Base-by-base conservation (phyloP, 2,329 filamentous ascomycete genomes). In the Leptosphaerulina australis region DNA sequence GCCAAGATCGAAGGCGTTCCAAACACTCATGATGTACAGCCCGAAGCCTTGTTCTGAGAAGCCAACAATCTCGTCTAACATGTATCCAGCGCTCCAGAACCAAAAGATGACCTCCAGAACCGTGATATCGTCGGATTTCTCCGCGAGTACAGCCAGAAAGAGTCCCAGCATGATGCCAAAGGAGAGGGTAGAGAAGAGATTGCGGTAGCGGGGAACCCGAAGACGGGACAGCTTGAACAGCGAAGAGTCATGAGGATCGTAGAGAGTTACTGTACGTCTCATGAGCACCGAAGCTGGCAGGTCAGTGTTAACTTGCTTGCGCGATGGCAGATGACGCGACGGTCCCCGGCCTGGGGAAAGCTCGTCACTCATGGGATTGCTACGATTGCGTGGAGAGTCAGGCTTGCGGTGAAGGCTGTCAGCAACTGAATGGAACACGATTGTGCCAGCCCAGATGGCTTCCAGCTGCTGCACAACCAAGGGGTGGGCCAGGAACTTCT, bases 41-140 rank as follows among this genome's bases (percentile, higher is more conserved):
- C 91, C 92, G 70, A 97, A 97, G 2, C 93, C 93, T 74, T 97
- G 91, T 72, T 97, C 93, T 60, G 92, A 96, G 79, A 97, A 97
- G 9, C 92, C 92, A 14, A 97, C 91, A 17, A 97, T 83, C 74
- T 97, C 93, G 66, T 97, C 93, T 24, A 97, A 83, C 91, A 97
- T 96, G 73, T 95, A 97, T 0, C 93, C 93, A 20, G 91, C 90
- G 68, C 91, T 96, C 92, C 93, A 97, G 72, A 97, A 90, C 93
- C 93, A 97, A 74, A 97, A 97, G 10, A 96, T 72, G 12, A 97
- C 78, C 71, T 97, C 93, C 8, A 97, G 77, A 0, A 83, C 83
- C 1, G 91, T 96, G 64, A 97, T 96, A 43, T 86, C 82, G 44
- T 87, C 81, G 2, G 90, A 93, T 51, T 90, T 83, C 66, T 89